A percentile compares a stretch with the other conserved stretches of the same genome.
phyloP scores from a whole-genome alignment of 2,329 filamentous ascomycete genomes.

The Cercospora beticola region DNA sequence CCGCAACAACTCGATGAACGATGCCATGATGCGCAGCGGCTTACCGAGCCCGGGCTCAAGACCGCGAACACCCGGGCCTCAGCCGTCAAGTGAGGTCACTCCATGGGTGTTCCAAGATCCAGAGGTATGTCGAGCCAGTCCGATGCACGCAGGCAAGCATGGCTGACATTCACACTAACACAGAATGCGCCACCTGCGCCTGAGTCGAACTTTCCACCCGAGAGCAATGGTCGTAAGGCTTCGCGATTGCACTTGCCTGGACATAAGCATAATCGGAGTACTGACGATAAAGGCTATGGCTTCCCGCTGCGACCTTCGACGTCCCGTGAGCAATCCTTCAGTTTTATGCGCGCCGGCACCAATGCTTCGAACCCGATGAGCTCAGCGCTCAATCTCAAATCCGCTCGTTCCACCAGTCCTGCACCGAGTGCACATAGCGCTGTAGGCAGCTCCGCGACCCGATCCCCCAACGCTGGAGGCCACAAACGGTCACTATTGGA shows the following conservation, averaged over 20 bases:
- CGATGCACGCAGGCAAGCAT: neutral
- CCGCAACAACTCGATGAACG: constrained; percentile 79
- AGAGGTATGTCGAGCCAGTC: constrained; percentile 29
- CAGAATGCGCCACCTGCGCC: constrained; percentile 30
- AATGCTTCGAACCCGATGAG: constrained; percentile 46
- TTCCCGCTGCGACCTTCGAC: constrained; percentile 68
- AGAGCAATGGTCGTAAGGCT: constrained; percentile 39
- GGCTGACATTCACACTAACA: constrained; percentile 16
- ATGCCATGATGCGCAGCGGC: constrained; percentile 53
- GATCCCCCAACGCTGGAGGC: constrained; percentile 54
- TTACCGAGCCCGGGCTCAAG: constrained; percentile 74
- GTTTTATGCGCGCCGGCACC: constrained; percentile 56
- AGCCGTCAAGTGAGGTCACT: constrained; percentile 75
- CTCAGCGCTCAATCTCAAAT: constrained; percentile 52
- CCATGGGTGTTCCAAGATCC: constrained; percentile 85
- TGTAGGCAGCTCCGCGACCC: constrained; percentile 49
- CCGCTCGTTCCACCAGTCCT: constrained; percentile 71
- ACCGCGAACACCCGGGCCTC: constrained; percentile 67
- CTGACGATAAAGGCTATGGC: constrained; percentile 53
- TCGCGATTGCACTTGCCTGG: constrained; percentile 63
- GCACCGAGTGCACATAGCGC: constrained; percentile 72
- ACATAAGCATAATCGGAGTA: constrained; percentile 67
- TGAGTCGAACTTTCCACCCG: constrained; percentile 32
- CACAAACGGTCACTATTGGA: constrained; percentile 56
- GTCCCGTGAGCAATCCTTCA: constrained; percentile 71